These are phyloP conservation scores for Penstemon barbatus DNA, from an alignment of 257 asterid species.

Conservation along the genomic window DNA sequence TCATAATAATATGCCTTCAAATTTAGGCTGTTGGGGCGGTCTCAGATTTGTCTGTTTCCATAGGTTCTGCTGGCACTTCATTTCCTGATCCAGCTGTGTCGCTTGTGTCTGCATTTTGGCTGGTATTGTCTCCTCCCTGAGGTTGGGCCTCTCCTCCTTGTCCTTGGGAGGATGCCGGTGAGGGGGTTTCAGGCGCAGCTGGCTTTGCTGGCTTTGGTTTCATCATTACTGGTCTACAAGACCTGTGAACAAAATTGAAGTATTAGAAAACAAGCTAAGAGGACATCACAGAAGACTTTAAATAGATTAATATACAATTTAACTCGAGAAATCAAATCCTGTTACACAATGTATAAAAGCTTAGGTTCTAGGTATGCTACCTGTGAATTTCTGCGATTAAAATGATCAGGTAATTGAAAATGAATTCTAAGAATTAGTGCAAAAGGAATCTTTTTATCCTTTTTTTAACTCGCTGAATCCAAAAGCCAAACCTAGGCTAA, in stretches of 20 bases:
- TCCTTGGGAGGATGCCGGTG: constrained; percentile 62
- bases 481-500: too few species aligned
- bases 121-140: constrained; percentile 37
- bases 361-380: too few species aligned
- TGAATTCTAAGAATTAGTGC: too few species aligned
- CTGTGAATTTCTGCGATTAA: too few species aligned
- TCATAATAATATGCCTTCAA: neutral
- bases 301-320: too few species aligned
- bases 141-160: constrained; percentile 60
- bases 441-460: too few species aligned
- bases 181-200: constrained; percentile 57
- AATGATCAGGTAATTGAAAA: too few species aligned
- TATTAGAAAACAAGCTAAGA: neutral
- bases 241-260: constrained; percentile 38
- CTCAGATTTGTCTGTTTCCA: constrained; percentile 71
- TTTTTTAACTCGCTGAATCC: too few species aligned
- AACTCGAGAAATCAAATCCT: too few species aligned
- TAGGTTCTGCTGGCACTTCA: constrained; percentile 58
- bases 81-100: constrained; percentile 35
- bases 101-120: constrained; percentile 28
- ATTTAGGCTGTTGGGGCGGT: constrained; percentile 30
- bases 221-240: constrained; percentile 79
- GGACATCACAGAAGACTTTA: too few species aligned
- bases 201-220: constrained; percentile 87
- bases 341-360: too few species aligned